Evolutionary conservation across 208 protist genomes (phyloP).

Genomic region (Angomonas ambiguus): DNA sequence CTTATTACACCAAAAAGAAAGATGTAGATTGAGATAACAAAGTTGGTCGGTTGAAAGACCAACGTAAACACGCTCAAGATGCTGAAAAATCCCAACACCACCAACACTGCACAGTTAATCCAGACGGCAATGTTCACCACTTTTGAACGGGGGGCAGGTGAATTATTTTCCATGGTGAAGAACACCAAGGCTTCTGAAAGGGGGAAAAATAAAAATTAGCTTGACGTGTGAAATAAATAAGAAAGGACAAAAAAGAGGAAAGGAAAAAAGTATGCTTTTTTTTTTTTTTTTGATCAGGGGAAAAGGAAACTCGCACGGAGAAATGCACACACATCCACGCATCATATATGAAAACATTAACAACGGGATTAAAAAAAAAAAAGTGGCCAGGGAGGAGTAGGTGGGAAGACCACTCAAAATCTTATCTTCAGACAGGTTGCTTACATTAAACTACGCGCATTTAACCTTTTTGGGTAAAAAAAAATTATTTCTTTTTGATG

Average conservation of each 20-base stretch:
- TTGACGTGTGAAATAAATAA: too few species aligned
- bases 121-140: not conserved
- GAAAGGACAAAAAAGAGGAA: too few species aligned
- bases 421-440: not conserved
- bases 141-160: not conserved
- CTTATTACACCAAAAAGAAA: not conserved
- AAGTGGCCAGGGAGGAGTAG: not conserved
- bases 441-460: not conserved
- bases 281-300: too few species aligned
- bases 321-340: too few species aligned
- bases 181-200: too few species aligned
- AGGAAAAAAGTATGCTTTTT: too few species aligned
- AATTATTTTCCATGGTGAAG: too few species aligned
- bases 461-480: too few species aligned
- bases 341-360: too few species aligned
- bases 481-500: slow-evolving; percentile 13
- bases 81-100: not conserved
- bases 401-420: slow-evolving; percentile 3
- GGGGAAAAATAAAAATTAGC: too few species aligned
- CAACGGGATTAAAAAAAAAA: not conserved
- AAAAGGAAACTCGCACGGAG: too few species aligned
- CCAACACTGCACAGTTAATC: not conserved
- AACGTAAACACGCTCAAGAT: not conserved
- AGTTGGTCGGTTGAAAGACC: not conserved
- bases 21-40: slow-evolving; percentile 1